Percentiles rank a stretch among this genome's conserved stretches.
These are phyloP conservation scores for Cyberlindnera xylosilytica DNA, from an alignment of 805 yeast species.

Conservation along the genomic window DNA sequence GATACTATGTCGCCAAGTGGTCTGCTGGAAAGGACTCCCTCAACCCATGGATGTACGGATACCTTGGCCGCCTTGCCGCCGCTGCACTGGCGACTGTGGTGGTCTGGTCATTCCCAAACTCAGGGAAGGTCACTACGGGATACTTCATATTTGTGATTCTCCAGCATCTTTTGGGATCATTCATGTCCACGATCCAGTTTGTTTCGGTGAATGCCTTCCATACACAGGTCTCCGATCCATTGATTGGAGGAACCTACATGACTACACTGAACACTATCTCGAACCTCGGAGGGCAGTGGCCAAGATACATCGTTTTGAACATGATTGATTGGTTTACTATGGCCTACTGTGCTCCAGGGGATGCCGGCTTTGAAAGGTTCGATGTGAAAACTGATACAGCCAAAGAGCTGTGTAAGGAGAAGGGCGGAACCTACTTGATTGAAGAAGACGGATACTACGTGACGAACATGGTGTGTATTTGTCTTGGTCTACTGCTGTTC, in stretches of 20 bases:
- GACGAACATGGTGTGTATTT: constrained; percentile 70
- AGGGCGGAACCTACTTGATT: constrained; percentile 54
- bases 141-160: constrained; percentile 72
- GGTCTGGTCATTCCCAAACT: constrained; percentile 67
- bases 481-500: constrained; percentile 62
- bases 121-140: constrained; percentile 40
- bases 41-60: constrained; percentile 88
- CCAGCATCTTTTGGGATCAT: constrained; percentile 83
- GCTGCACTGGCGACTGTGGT: constrained; percentile 74
- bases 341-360: constrained; percentile 51
- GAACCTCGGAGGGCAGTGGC: constrained; percentile 98
- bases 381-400: constrained; percentile 30
- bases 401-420: constrained; percentile 47
- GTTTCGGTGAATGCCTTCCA: constrained; percentile 94
- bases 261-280: constrained; percentile 89
- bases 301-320: constrained; percentile 72
- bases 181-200: constrained; percentile 93
- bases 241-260: constrained; percentile 97
- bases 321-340: constrained; percentile 77
- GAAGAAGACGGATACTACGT: constrained; percentile 80
- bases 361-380: constrained; percentile 14
- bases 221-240: constrained; percentile 91
- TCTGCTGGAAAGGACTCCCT: constrained; percentile 74
- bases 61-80: constrained; percentile 72
- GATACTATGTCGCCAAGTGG: constrained; percentile 95